Evolutionary conservation across 2,329 filamentous ascomycete species (phyloP), one percentile per base, ranked within the genome.

Genomic region (Neopestalotiopsis rosae): DNA sequence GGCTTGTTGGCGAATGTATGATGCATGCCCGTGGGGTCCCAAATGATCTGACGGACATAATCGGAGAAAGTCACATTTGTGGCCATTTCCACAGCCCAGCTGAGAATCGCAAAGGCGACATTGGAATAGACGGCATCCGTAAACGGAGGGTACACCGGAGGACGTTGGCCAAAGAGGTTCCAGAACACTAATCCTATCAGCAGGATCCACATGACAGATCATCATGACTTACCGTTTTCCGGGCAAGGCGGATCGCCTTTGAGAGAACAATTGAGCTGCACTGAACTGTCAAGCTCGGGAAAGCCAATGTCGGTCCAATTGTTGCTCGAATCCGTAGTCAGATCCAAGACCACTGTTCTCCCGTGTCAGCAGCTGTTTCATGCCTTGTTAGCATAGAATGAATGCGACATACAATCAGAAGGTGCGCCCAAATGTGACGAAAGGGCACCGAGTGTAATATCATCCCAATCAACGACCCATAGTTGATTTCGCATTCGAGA

Each of bases 121-220:
- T 74, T 73, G 42, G 73, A 72, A 67, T 75, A 69, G 24, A 69
- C 65, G 6, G 71, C 68, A 30, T 66, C 83, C 28, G 82, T 83
- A 14, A 67, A 72, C 67, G 66, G 63, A 73, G 71, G 74, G 77
- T 80, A 86, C 24, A 78, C 64, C 1, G 68, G 68, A 34, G 63
- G 64, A 4, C 64, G 57, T 10, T 69, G 59, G n/a, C 68, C 68
- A 24, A 66, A 66, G 17, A 66, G 49, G 12, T 66, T 30, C 63
- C 63, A 66, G 32, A 66, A 66, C 5, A 66, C 63, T 66, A 40
- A 14, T 5, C 5, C 30, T 20, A 13, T 56, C 32, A 32, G n/a
- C n/a, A 17, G 5, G 34, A 12, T 34, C 6, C 32, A 6, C 13
- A 20, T 58, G 17, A 24, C 9, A 17, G 34, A 42, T 30, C 28